Conservation (phyloP, 2,329 filamentous ascomycete species). For the Penicillium concentricum region DNA sequence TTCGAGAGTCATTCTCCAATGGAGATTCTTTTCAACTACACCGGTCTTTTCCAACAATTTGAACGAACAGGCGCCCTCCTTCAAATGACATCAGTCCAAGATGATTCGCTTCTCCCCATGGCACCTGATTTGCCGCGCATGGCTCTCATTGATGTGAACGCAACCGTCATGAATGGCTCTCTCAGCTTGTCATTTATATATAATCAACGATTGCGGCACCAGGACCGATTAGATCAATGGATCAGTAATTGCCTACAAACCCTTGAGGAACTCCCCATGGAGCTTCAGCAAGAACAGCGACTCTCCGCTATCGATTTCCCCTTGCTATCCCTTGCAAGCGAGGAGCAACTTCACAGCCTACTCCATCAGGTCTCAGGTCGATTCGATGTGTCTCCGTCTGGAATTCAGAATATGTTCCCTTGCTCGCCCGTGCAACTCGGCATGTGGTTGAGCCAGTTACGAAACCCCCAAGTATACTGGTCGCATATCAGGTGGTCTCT, state of each 20-base stretch:
- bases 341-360: neutral
- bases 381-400: neutral
- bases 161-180: neutral
- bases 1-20: conserved; percentile 39
- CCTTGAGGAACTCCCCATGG: too few relatives aligned
- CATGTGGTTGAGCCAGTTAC: conserved; percentile 16
- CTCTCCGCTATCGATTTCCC: neutral
- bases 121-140: conserved; percentile 29
- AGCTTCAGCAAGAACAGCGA: neutral
- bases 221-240: neutral
- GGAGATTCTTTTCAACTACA: conserved; percentile 60
- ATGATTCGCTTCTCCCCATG: conserved; percentile 2
- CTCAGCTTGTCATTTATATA: neutral
- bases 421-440: conserved; percentile 16
- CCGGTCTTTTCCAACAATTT: conserved; percentile 52
- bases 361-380: conserved; percentile 6
- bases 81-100: conserved; percentile 1
- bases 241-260: neutral
- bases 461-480: conserved; percentile 7
- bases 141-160: neutral
- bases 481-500: conserved; percentile 3
- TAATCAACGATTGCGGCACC: neutral
- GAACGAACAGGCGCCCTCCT: conserved; percentile 52
- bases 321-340: too few relatives aligned
- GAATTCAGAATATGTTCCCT: conserved; percentile 17